Evolutionary conservation across 129 eudicot genomes (phyloP).

Genomic region (Solidago caesia): DNA sequence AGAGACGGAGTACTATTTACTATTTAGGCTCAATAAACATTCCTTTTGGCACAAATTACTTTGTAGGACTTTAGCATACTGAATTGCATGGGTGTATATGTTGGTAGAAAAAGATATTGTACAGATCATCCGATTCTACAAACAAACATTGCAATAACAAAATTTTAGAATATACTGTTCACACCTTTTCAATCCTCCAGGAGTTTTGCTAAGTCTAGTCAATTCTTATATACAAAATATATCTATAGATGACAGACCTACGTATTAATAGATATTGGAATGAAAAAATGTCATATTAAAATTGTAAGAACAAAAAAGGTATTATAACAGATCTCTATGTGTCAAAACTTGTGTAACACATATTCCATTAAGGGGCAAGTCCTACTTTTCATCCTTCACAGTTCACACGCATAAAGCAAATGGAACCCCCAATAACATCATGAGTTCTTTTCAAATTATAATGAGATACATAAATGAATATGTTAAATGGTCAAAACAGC

Average conservation of each 20-base stretch:
- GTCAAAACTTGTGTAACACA: neutral
- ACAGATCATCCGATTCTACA: neutral
- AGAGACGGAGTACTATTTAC: neutral
- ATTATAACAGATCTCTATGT: neutral
- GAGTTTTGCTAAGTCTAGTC: neutral
- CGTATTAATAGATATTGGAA: neutral
- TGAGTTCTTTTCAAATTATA: neutral
- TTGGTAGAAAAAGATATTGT: no score
- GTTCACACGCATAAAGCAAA: neutral
- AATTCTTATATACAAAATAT: neutral
- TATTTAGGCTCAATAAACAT: neutral
- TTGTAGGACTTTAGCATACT: neutral
- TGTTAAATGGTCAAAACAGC: conserved; percentile 3
- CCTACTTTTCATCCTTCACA: no score
- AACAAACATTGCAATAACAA: neutral
- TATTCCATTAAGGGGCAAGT: no score
- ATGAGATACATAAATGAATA: neutral
- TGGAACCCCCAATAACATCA: conserved; percentile 1
- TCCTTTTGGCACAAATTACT: neutral
- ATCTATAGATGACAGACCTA: neutral
- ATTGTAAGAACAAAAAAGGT: neutral
- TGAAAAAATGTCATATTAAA: neutral
- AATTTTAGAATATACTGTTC: neutral
- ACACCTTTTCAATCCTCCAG: neutral
- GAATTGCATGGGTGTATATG: no score